Evolutionary conservation across 2,329 filamentous ascomycete genomes (phyloP).

Genomic region (Colletotrichum horii): DNA sequence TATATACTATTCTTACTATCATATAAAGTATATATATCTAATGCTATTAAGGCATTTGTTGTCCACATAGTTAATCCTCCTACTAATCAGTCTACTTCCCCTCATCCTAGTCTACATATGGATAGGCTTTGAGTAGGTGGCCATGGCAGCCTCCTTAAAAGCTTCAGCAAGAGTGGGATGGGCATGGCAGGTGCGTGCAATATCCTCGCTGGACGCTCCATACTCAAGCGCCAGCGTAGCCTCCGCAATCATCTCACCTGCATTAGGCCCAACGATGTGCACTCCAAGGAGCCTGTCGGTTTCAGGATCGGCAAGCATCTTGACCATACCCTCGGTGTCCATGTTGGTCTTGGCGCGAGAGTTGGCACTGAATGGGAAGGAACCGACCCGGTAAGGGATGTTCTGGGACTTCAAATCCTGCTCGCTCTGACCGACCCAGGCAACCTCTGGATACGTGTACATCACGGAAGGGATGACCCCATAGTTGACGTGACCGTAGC

Average conservation of each 20-base stretch:
- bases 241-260: slow-evolving; percentile 99
- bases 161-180: slow-evolving; percentile 96
- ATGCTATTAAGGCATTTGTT: background rate
- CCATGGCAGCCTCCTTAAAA: slow-evolving; percentile 99
- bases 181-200: slow-evolving; percentile 92
- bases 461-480: slow-evolving; percentile 97
- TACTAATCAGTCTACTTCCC: background rate
- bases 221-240: slow-evolving; percentile 95
- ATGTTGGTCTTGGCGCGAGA: slow-evolving; percentile 98
- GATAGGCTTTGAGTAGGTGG: slow-evolving; percentile 92
- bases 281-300: slow-evolving; percentile 94
- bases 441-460: slow-evolving; percentile 99
- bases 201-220: slow-evolving; percentile 92
- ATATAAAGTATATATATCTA: background rate
- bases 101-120: slow-evolving; percentile 71
- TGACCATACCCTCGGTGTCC: slow-evolving; percentile 94
- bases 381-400: slow-evolving; percentile 90
- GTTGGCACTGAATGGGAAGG: slow-evolving; percentile 98
- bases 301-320: slow-evolving; percentile 95
- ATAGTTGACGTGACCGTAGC: slow-evolving; percentile 98
- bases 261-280: slow-evolving; percentile 95
- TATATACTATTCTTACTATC: background rate
- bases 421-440: slow-evolving; percentile 98
- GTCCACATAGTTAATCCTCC: background rate
- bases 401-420: slow-evolving; percentile 90